Evolutionary conservation across 257 asterid genomes (phyloP).

Genomic region (Solanum appendiculatum): DNA sequence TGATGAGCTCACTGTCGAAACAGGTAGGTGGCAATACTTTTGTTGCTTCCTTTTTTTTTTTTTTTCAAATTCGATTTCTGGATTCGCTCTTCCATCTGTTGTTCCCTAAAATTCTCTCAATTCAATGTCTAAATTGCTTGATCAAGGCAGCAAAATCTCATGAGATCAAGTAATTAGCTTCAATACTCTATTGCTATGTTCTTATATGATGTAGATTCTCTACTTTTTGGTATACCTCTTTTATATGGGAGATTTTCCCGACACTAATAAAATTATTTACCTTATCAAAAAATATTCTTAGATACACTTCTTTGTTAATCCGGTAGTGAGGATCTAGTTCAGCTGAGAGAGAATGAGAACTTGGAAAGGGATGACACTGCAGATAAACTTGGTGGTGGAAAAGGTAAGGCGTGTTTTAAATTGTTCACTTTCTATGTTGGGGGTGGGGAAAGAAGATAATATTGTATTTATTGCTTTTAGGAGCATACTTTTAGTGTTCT

Average conservation of each 20-base stretch:
- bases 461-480: neutral
- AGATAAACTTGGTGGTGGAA: constrained; percentile 11
- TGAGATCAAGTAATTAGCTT: neutral
- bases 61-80: neutral
- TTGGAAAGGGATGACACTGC: constrained; percentile 17
- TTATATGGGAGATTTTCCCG: neutral
- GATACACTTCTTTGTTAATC: neutral
- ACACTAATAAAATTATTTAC: neutral
- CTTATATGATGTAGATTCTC: neutral
- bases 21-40: neutral
- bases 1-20: neutral
- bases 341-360: constrained; percentile 1
- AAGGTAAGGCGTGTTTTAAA: neutral
- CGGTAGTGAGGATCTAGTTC: constrained; percentile 28
- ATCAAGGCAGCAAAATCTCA: neutral
- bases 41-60: neutral
- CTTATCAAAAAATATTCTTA: neutral
- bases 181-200: neutral
- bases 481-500: neutral
- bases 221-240: neutral
- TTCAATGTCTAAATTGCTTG: neutral
- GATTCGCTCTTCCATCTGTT: neutral
- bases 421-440: neutral
- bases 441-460: neutral
- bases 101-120: neutral